Conservation (phyloP, 2,329 filamentous ascomycete species). For the Fusarium oligoseptatum region DNA sequence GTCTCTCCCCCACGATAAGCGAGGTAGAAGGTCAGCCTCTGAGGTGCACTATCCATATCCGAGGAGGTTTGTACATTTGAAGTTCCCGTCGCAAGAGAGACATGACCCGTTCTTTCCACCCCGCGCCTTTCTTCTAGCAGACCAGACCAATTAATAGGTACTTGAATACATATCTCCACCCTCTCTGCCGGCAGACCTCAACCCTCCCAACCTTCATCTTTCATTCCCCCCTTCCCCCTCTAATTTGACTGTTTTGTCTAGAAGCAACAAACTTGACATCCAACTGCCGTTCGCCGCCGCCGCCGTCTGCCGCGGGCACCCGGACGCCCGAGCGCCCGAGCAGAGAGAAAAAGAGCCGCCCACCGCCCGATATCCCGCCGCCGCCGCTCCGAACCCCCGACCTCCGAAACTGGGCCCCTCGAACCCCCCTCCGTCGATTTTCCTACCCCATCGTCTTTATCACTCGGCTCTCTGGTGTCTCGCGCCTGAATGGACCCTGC, state of each 20-base stretch:
- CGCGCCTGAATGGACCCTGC: constrained; percentile 46
- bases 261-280: constrained; percentile 5
- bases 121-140: constrained; percentile 19
- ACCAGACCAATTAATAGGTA: constrained; percentile 29
- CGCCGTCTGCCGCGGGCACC: constrained; percentile 45
- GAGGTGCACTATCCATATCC: neutral
- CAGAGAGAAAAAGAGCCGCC: constrained; percentile 41
- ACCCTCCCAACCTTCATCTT: constrained; percentile 29
- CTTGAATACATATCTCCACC: constrained; percentile 30
- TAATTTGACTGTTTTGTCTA: constrained; percentile 9
- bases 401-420: constrained; percentile 33
- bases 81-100: constrained; percentile 15
- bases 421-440: constrained; percentile 20
- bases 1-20: constrained; percentile 7
- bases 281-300: constrained; percentile 36
- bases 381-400: constrained; percentile 33
- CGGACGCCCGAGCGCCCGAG: constrained; percentile 48
- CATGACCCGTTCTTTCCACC: constrained; percentile 33
- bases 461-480: constrained; percentile 34
- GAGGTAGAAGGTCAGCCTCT: neutral
- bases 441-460: constrained; percentile 16
- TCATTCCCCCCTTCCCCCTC: neutral
- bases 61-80: constrained; percentile 1
- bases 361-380: constrained; percentile 39
- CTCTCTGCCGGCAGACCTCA: constrained; percentile 23